Conservation (phyloP, 805 yeast genomes). For the Brettanomyces sp. region DNA sequence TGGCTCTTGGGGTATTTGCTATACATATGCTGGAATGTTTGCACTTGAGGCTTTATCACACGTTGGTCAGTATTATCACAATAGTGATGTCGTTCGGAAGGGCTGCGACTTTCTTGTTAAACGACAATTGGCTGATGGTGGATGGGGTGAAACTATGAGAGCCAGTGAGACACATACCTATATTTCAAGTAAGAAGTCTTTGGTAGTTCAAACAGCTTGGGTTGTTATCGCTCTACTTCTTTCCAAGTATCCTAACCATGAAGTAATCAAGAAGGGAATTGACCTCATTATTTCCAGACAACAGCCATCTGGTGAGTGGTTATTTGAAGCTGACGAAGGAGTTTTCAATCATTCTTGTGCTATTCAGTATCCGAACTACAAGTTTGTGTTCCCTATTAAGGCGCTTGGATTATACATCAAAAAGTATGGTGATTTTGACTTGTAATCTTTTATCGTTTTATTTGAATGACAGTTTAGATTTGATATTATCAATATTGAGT, state of each 20-base stretch:
- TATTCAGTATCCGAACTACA: conserved; percentile 91
- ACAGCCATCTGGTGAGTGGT: conserved; percentile 71
- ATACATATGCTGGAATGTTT: conserved; percentile 94
- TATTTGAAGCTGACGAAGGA: conserved; percentile 80
- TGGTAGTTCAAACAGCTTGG: conserved; percentile 92
- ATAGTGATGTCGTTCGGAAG: conserved; percentile 48
- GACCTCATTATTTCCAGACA: conserved; percentile 59
- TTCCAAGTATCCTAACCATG: conserved; percentile 69
- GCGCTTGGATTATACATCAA: conserved; percentile 70
- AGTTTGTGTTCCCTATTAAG: conserved; percentile 82
- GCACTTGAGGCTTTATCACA: conserved; percentile 86
- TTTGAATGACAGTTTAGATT: too few species aligned
- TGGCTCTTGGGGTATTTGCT: conserved; percentile 98
- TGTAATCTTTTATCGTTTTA: neutral
- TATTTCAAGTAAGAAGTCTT: conserved; percentile 48
- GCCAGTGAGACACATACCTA: conserved; percentile 75
- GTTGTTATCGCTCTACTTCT: conserved; percentile 71
- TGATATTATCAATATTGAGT: too few species aligned
- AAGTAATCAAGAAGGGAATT: conserved; percentile 56
- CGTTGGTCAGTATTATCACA: conserved; percentile 53
- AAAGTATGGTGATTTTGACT: conserved; percentile 14
- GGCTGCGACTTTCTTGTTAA: conserved; percentile 82
- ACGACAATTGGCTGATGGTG: conserved; percentile 81
- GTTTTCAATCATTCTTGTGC: conserved; percentile 90
- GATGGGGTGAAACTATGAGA: conserved; percentile 96